These are phyloP conservation scores for Malus hybrid DNA, from an alignment of 331 rosid species.

Conservation along the genomic window DNA sequence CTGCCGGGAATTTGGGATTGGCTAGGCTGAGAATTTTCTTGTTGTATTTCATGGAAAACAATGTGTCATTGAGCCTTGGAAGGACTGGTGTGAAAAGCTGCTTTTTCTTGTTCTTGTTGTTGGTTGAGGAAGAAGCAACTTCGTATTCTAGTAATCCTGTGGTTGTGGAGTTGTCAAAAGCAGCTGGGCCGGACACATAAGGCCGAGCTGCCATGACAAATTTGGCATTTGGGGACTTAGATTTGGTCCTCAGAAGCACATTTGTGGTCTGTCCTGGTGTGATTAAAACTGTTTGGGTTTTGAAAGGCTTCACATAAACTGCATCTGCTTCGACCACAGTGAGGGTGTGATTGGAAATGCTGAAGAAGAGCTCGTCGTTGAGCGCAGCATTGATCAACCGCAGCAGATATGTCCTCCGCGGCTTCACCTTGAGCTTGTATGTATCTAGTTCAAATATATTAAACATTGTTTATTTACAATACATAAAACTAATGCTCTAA, in stretches of 20 bases:
- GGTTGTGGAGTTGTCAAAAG: conserved; percentile 74
- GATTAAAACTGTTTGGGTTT: conserved; percentile 42
- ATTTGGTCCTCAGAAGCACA: conserved; percentile 51
- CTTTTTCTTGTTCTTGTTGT: conserved; percentile 22
- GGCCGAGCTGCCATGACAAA: conserved; percentile 65
- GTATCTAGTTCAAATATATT: conserved; percentile 34
- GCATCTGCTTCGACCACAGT: conserved; percentile 77
- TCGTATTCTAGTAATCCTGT: conserved; percentile 58
- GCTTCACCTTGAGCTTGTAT: conserved; percentile 68
- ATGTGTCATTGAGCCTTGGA: conserved; percentile 58
- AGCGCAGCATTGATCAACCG: conserved; percentile 77
- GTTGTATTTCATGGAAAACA: conserved; percentile 44
- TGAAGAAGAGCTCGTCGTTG: conserved; percentile 64
- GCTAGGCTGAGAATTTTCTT: conserved; percentile 44
- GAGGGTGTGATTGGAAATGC: conserved; percentile 69
- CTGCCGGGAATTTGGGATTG: conserved; percentile 54
- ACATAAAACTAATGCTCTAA: not conserved
- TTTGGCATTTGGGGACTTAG: conserved; percentile 45
- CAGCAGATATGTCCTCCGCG: conserved; percentile 58
- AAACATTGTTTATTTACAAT: not conserved
- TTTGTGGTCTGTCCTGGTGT: conserved; percentile 78
- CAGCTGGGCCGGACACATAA: conserved; percentile 47
- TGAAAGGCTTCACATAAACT: conserved; percentile 56
- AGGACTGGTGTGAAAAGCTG: conserved; percentile 44
- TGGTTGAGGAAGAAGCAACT: conserved; percentile 14